Conservation (phyloP, 805 yeast genomes). For the Monosporozyma servazzii region DNA sequence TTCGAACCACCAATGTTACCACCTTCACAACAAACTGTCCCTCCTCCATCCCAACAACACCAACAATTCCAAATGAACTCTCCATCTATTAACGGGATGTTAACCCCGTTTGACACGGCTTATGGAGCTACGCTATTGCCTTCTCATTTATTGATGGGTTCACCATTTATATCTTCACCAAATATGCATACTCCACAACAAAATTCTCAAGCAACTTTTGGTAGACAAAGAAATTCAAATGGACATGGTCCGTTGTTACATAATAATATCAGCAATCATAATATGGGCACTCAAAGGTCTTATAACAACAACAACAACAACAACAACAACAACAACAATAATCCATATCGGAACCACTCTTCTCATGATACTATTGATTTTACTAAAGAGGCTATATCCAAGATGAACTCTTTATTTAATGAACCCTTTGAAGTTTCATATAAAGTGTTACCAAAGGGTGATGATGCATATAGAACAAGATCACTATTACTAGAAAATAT, state of each 20-base stretch:
- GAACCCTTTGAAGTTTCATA: constrained; percentile 17
- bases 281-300: neutral
- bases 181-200: constrained; percentile 14
- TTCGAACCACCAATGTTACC: neutral
- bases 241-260: neutral
- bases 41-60: neutral
- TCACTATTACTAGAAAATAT: constrained; percentile 25
- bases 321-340: neutral
- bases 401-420: constrained; percentile 6
- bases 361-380: neutral
- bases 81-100: constrained; percentile 26
- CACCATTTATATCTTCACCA: constrained; percentile 46
- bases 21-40: constrained; percentile 2
- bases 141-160: constrained; percentile 47
- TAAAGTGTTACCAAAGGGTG: constrained; percentile 24
- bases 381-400: neutral
- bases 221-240: neutral
- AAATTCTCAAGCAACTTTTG: neutral
- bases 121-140: constrained; percentile 59
- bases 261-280: constrained; percentile 1
- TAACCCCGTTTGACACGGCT: constrained; percentile 51
- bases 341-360: neutral
- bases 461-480: constrained; percentile 27
- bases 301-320: neutral
- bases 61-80: constrained; percentile 3